A percentile compares a stretch with the other conserved stretches of the same genome.
These are phyloP conservation scores for Karstenula rhodostoma DNA, from an alignment of 2,329 filamentous ascomycete species.

Conservation along the genomic window DNA sequence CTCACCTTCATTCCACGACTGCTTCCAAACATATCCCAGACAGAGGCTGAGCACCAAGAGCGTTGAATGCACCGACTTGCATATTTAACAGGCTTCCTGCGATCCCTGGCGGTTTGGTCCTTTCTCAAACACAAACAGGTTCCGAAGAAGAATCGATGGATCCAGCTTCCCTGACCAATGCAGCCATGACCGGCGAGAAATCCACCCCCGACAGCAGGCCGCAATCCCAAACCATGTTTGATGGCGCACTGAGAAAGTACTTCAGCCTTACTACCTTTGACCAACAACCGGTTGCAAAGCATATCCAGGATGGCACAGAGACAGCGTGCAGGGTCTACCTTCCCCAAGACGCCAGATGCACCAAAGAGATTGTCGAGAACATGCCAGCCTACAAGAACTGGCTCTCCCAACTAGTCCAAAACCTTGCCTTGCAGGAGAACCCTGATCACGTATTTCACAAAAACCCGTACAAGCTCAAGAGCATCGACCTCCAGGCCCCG, in stretches of 20 bases:
- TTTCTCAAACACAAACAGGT: neutral
- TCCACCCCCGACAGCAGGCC: neutral
- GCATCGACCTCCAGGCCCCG: conserved; percentile 62
- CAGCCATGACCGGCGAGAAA: neutral
- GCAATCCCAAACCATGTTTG: neutral
- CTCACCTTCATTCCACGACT: neutral
- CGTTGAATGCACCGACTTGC: neutral
- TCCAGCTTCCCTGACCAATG: neutral
- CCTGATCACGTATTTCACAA: conserved; percentile 60
- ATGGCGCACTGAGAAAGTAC: neutral
- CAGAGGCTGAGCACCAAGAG: neutral
- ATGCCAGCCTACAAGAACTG: conserved; percentile 46
- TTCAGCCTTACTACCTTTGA: neutral
- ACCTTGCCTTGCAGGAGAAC: conserved; percentile 57
- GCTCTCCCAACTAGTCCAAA: conserved; percentile 59
- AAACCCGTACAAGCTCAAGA: conserved; percentile 60
- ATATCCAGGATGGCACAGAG: neutral
- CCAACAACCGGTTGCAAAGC: neutral
- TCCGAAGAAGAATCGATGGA: neutral
- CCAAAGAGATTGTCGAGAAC: neutral
- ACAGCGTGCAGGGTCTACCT: conserved; percentile 9
- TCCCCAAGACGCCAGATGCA: conserved; percentile 5
- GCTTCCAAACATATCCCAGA: neutral
- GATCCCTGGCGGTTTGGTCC: neutral
- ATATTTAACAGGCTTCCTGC: neutral